Evolutionary conservation across 768 basidiomycete genomes (phyloP), one percentile per base, ranked within the genome.

Genomic region (Psilocybe sp.): DNA sequence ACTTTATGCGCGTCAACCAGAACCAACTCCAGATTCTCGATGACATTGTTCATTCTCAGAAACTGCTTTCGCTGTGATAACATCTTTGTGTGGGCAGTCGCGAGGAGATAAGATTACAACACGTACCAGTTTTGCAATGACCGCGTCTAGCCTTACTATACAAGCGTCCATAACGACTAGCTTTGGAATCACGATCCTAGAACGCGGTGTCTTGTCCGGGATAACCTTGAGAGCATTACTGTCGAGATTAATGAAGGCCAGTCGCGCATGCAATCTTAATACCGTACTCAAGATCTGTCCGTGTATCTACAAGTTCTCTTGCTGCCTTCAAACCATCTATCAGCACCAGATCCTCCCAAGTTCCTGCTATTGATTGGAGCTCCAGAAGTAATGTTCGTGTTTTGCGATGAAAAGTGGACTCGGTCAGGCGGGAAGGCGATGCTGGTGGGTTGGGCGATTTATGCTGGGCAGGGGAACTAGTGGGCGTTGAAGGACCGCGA

Each of bases 241-340:
- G 58, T 16, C 49, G 49, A 9, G 34, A 32, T 41, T 32, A 45
- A 57, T 56, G 40, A 37, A 18, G 32, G 15, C 42, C 33, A 28
- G 31, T 11, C 33, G 31, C 20, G 20, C 38, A 33, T 18, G 11
- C 28, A 15, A 36, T 18, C 5, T 40, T 40, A 49, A 47, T 14
- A 39, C 73, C 84, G 59, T 70, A 94, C 92, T 92, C 87, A 53
- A 96, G 76, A 60, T 92, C 89, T 13, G 92, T 96, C 15, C 89
- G 76, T 14, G 87, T 69, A 60, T 95, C 89, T 2, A 91, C 77
- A 32, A 92, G 72, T 46, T 73, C 80, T 52, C 78, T 83, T 7
- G 79, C 81, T n/a, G 87, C 80, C 56, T 84, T 89, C 35, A 92
- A 68, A 7, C 92, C 92, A 60, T 95, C 91, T 12, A 85, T 60